Percentiles rank a stretch among this genome's conserved stretches.
Evolutionary conservation across 495 filamentous ascomycete genomes (phyloP).

Genomic region (Aspergillus asperescens): DNA sequence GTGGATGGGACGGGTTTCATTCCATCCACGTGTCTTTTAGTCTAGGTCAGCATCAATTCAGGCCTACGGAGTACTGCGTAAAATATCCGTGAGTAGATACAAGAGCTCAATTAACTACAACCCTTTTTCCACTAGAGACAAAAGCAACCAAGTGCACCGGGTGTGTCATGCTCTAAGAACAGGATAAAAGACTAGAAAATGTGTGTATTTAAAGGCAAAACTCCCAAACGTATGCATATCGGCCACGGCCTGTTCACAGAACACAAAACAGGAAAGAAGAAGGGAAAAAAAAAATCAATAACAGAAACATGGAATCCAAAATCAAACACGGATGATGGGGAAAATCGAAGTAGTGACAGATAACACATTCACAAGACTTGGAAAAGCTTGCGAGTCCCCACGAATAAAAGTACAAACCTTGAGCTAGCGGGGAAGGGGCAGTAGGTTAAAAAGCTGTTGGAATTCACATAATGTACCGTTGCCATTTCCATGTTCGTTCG

Average conservation of each 20-base stretch:
- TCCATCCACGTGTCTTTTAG: too few relatives aligned
- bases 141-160: not conserved
- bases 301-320: not conserved
- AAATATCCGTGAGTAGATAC: too few relatives aligned
- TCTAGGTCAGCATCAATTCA: too few relatives aligned
- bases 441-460: conserved; percentile 10
- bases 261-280: not conserved
- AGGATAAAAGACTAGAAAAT: not conserved
- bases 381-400: not conserved
- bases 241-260: conserved; percentile 3
- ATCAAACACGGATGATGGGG: not conserved
- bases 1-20: too few relatives aligned
- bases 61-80: too few relatives aligned
- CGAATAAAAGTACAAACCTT: not conserved
- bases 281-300: not conserved
- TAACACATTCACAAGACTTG: not conserved
- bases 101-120: not conserved
- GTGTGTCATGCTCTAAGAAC: not conserved
- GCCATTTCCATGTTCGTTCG: conserved; percentile 9
- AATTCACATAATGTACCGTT: conserved; percentile 9
- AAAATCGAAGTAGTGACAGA: not conserved
- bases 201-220: conserved; percentile 5
- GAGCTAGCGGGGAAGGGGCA: too few relatives aligned
- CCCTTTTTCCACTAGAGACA: not conserved
- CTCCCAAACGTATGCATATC: conserved; percentile 15